Base-by-base conservation (phyloP, 768 basidiomycete species). In the Lactarius pseudohatsudake region DNA sequence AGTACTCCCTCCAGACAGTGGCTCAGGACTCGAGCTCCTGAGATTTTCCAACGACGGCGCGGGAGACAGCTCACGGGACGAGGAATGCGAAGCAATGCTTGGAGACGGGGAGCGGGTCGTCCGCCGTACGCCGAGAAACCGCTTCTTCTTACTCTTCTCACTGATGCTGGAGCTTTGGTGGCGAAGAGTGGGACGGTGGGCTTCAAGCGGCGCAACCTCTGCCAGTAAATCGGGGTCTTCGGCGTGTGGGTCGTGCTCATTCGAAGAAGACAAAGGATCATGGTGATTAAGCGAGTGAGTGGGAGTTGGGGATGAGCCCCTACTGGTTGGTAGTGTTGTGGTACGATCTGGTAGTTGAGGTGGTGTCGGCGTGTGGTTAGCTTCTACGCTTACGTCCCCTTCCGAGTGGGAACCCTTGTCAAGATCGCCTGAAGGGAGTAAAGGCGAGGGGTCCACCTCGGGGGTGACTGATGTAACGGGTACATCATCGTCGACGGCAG, bases 391-490 rank as follows among this genome's bases (percentile, higher is more conserved):
- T 10, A 72, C 66, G 20, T 77, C 76, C 34, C 75, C 76, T 30
- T 75, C 77, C 3, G 77, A 76, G 16, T 72, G 78, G 15, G 74
- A 73, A 28, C 71, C 74, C 65, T 75, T 73, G 57, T 72, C 72
- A 20, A 62, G 11, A 10, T 75, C 73, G n/a, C 57, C 58, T 5
- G 62, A 18, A 13, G 57, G 54, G 26, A 70, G 67, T 22, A 72
- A 41, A 6, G 70, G 26, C 20, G 73, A 73, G 1, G 66, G 16
- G 20, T 62, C 64, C 50, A 62, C 61, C 30, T 79, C 77, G 20
- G 73, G 71, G 50, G 72, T 59, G 50, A 78, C 80, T 41, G 83
- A 81, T 16, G 74, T 74, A 1, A 79, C 64, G 65, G 75, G 64
- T 41, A 69, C 47, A 40, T 62, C 65, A 45, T 75, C 68, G 60